These are phyloP conservation scores for Ampelocalamus luodianensis DNA, from an alignment of 176 grass and related monocot species.

Conservation along the genomic window DNA sequence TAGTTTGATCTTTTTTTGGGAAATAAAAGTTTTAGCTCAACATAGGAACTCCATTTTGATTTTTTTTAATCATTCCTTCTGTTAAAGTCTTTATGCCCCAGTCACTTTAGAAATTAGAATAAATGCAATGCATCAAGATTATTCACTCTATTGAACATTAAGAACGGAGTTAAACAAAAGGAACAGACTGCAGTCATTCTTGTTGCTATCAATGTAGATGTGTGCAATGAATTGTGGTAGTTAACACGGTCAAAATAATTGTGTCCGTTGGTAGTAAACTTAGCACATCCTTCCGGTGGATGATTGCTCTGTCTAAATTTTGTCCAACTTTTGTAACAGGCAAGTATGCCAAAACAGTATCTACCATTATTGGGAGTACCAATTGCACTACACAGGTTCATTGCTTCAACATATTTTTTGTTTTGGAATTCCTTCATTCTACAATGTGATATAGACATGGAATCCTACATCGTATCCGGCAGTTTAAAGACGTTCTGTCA, in stretches of 20 bases:
- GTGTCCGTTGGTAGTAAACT: background rate
- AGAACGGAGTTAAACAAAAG: background rate
- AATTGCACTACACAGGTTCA: constrained; percentile 91
- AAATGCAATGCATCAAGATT: background rate
- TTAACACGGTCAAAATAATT: background rate
- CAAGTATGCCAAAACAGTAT: constrained; percentile 97
- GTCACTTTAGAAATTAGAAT: background rate
- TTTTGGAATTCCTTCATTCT: background rate
- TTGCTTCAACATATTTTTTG: background rate
- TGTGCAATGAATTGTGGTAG: background rate
- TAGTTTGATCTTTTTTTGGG: background rate
- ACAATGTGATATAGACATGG: constrained; percentile 24
- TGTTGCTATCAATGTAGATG: constrained; percentile 1
- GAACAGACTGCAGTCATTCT: background rate
- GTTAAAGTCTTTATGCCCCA: background rate
- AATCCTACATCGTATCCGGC: constrained; percentile 28
- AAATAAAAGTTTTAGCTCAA: background rate
- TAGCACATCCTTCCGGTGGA: background rate
- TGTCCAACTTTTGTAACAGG: constrained; percentile 51
- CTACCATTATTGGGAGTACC: constrained; percentile 78
- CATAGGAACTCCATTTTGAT: background rate
- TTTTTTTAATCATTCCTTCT: background rate
- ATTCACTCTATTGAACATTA: background rate
- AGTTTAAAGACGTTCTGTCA: constrained; percentile 84
- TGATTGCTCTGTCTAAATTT: constrained; percentile 35